Evolutionary conservation across 1,284 basidiomycete species (phyloP), one percentile per base, ranked within the genome.

Genomic region (Violaceomyces palustris): DNA sequence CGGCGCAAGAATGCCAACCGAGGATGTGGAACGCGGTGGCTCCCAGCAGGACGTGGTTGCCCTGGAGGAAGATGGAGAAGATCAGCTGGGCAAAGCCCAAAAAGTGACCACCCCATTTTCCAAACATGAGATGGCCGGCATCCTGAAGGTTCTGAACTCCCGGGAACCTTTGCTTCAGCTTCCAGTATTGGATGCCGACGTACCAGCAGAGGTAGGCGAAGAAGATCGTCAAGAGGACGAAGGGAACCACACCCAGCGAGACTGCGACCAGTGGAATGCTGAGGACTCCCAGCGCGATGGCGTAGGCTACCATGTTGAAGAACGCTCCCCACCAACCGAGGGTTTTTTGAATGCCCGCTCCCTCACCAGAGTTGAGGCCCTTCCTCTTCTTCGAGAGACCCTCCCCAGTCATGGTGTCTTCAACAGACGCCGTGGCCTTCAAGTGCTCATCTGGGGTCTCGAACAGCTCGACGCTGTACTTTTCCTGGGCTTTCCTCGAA

Each of bases 111-210:
- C 65, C 62, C 27, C 37, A 37, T 5, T 45, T 53, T 8, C 65
- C 65, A 29, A 63, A 67, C 44, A 67, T 51, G 37, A 67, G 58
- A 38, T 52, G 52, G 31, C 65, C 65, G 21, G 54, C 65, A 25
- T 67, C 62, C 43, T 65, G 55, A 14, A 67, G 52, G 31, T 58
- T 63, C 21, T 65, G 62, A 1, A 67, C 45, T 39, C 63, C 63
- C 4, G 65, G 65, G 39, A 63, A 67, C 22, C 50, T 48, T 47
- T 60, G 54, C 50, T 57, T 57, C 42, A 67, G 47, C 33, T 50
- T 50, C 35, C 39, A 63, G 55, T 67, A 67, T 25, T 53, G 45
- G 39, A 52, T 31, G 29, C 62, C 65, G 10, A 43, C 55, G 50
- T 63, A 67, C 27, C 25, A 65, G 36, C 62, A 50, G 31, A 61